These are phyloP conservation scores for Amanita molliuscula DNA, from an alignment of 768 basidiomycete species.

Conservation along the genomic window DNA sequence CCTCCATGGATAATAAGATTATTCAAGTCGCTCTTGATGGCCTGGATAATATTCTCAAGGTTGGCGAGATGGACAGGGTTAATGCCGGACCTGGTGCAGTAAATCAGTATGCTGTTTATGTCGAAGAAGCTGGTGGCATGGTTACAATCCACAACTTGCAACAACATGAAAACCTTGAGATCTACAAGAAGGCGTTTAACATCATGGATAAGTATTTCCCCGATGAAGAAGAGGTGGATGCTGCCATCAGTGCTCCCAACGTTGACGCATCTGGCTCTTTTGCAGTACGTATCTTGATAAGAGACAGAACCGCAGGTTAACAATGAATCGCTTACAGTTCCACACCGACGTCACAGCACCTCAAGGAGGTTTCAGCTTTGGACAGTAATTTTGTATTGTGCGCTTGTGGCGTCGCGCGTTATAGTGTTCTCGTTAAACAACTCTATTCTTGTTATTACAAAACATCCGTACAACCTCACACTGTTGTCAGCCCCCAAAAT, in stretches of 20 bases:
- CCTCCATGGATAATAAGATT: conserved; percentile 99
- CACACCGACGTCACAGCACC: conserved; percentile 80
- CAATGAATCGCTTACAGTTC: conserved; percentile 38
- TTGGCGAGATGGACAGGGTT: conserved; percentile 91
- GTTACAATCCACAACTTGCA: conserved; percentile 97
- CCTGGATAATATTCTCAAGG: conserved; percentile 95
- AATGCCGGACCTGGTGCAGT: conserved; percentile 69
- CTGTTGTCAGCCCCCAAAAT: not conserved
- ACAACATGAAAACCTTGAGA: conserved; percentile 98
- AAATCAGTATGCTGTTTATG: conserved; percentile 89
- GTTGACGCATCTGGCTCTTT: conserved; percentile 68
- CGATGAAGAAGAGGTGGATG: conserved; percentile 90
- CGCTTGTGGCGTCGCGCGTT: not conserved
- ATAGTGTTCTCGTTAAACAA: not conserved
- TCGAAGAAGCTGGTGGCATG: conserved; percentile 99
- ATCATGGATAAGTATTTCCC: conserved; percentile 99
- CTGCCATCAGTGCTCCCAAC: conserved; percentile 66
- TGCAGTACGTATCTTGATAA: conserved; percentile 38
- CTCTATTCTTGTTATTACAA: conserved; percentile 2
- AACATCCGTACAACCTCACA: not conserved
- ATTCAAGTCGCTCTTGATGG: conserved; percentile 98
- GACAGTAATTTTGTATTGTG: conserved; percentile 35
- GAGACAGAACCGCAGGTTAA: conserved; percentile 6
- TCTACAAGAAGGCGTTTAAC: conserved; percentile 99
- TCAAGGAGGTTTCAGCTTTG: conserved; percentile 95